Evolutionary conservation across 129 eudicot genomes (phyloP).

Genomic region (Rutidosis leptorrhynchoides): DNA sequence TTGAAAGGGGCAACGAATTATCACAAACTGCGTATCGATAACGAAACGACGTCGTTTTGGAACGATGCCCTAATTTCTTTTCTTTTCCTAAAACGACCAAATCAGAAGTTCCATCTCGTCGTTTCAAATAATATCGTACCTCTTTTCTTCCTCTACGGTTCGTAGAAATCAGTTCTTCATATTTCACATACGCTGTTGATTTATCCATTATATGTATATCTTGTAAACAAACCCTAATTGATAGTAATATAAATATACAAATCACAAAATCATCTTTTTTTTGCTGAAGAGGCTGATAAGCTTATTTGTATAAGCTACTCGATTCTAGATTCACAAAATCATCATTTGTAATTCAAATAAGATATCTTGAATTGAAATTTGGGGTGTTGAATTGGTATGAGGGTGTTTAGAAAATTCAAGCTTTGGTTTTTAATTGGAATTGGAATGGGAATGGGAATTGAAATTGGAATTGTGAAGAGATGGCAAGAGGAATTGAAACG

Average conservation of each 20-base stretch:
- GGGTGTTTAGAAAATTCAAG: conserved; percentile 1
- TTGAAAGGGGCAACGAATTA: conserved; percentile 17
- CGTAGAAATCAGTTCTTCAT: conserved; percentile 59
- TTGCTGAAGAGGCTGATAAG: background rate
- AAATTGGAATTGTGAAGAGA: conserved; percentile 18
- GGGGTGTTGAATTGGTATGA: background rate
- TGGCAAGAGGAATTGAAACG: conserved; percentile 11
- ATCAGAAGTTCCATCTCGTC: conserved; percentile 52
- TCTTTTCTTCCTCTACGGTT: conserved; percentile 48
- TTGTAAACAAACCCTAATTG: background rate
- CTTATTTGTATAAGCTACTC: background rate
- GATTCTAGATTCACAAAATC: background rate
- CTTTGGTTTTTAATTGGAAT: background rate
- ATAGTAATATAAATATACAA: conserved; percentile 8
- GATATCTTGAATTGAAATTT: background rate
- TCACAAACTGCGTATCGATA: conserved; percentile 34
- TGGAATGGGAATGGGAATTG: conserved; percentile 14
- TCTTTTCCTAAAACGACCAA: conserved; percentile 75
- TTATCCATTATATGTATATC: conserved; percentile 22
- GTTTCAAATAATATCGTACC: conserved; percentile 51
- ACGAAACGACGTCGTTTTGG: conserved; percentile 14
- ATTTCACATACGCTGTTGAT: conserved; percentile 27
- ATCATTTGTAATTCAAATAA: background rate
- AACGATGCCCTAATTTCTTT: conserved; percentile 41
- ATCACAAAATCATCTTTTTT: background rate